Conservation (phyloP, 441 rosid genomes). For the Eutrema salsugineum region DNA sequence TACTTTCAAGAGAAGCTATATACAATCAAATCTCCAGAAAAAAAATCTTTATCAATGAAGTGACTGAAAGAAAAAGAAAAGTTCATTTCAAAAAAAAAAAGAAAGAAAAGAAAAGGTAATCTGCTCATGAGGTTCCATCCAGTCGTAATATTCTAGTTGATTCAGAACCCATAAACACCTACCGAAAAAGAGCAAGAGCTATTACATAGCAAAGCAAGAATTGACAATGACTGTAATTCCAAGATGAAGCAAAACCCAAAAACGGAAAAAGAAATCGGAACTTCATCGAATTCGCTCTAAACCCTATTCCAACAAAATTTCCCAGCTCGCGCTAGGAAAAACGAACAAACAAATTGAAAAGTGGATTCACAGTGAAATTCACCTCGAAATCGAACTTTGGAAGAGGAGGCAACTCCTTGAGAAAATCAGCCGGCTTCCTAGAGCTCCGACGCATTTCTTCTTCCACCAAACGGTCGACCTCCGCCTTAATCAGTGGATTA, state of each 20-base stretch:
- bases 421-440: constrained; percentile 86
- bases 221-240: not conserved
- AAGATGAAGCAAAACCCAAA: not conserved
- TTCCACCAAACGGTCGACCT: constrained; percentile 85
- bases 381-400: constrained; percentile 40
- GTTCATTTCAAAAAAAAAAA: no score
- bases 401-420: constrained; percentile 76
- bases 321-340: not conserved
- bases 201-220: not conserved
- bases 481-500: constrained; percentile 62
- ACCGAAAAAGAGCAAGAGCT: not conserved
- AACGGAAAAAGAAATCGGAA: not conserved
- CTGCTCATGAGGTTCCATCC: not conserved
- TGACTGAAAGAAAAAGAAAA: not conserved
- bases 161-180: not conserved
- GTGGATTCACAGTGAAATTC: not conserved
- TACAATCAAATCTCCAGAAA: not conserved
- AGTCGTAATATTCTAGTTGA: not conserved
- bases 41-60: not conserved
- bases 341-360: constrained; percentile 2
- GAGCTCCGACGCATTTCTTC: constrained; percentile 95
- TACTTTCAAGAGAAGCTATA: not conserved
- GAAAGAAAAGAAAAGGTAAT: not conserved
- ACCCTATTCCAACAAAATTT: constrained; percentile 11
- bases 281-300: not conserved